Base-by-base conservation (phyloP, 257 asterid species). In the Penstemon newberryi region DNA sequence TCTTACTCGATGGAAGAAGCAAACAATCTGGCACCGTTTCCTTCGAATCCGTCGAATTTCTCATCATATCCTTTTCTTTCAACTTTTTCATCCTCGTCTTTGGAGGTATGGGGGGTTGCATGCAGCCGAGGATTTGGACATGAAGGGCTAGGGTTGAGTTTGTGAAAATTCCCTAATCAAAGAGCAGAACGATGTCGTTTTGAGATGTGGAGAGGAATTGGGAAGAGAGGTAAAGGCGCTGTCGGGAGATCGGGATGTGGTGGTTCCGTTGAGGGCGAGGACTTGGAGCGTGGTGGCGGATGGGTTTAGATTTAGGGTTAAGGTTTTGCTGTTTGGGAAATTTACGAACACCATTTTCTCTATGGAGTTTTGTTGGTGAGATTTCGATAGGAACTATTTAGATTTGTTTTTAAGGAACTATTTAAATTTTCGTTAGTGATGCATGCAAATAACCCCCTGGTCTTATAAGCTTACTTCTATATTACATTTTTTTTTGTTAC, bases 21-120 rank as follows among this genome's bases (percentile, higher is more conserved):
- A 66, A 88, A 92, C 82, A 92, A 54, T 8, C 97, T 96, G 3
- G 92, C 96, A 62, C 88, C 98, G 59, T 87, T 92, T 4, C 96
- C 97, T 70, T 90, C 97, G 66, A 92, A 92, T 75, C 88, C 96
- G 37, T 92, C 98, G 51, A 90, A 90, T 74, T 92, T 90, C 79
- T 90, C 96, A 49, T 89, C 96, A 12, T 89, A 92, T 2, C 96
- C 96, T 71, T 89, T 89, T 61, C 86, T 96, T 43, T 86, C 91
- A 54, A 39, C 65, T 44, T 85, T 96, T 56, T 89, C 96, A 12
- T 86, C 96, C 59, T 89, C 96, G 0, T 86, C 92, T 80, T 89
- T 4, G 92, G 84, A 3, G 79, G 79, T 2, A 70, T 87, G 0
- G 92, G 96, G 3, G 96, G 87, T 58, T 87, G 95, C 92, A 86